phyloP scores from a whole-genome alignment of 2,329 filamentous ascomycete species.

The Lecanosticta acicola region DNA sequence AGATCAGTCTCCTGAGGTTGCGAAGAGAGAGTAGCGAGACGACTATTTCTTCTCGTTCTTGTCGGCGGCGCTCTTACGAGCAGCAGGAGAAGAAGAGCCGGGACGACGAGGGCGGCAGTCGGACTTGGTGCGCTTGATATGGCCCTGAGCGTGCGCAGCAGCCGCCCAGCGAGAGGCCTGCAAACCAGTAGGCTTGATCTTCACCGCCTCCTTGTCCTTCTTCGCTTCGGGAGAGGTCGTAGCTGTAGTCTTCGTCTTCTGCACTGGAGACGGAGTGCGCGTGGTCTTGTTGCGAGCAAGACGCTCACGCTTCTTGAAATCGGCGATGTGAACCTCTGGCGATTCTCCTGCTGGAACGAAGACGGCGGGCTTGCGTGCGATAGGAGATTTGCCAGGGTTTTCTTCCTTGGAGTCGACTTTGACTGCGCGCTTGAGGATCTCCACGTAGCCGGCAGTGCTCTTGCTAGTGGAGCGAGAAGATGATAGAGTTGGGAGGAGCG shows the following conservation, averaged over 20 bases:
- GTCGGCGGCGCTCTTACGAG: constrained; percentile 2
- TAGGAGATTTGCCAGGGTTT: neutral
- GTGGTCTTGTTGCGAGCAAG: constrained; percentile 5
- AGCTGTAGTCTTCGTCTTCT: too few species aligned
- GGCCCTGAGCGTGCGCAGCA: neutral
- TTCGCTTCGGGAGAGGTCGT: too few species aligned
- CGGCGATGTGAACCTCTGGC: constrained; percentile 24
- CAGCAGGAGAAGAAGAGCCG: constrained; percentile 9
- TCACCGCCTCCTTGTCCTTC: constrained; percentile 5
- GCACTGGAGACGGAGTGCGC: constrained; percentile 39
- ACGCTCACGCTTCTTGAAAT: constrained; percentile 15
- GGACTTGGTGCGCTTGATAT: constrained; percentile 11
- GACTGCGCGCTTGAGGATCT: constrained; percentile 5
- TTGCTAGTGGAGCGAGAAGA: neutral
- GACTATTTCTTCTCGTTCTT: constrained; percentile 1
- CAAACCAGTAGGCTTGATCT: constrained; percentile 3
- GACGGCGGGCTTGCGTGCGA: constrained; percentile 11
- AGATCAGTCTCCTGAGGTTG: too few species aligned
- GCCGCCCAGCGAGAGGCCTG: constrained; percentile 5
- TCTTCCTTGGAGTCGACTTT: neutral
- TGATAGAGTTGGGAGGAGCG: constrained; percentile 7
- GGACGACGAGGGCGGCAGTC: constrained; percentile 16
- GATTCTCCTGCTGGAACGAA: constrained; percentile 31
- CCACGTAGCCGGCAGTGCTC: neutral
- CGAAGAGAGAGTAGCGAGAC: too few species aligned